These are phyloP conservation scores for Heritiera fomes DNA, from an alignment of 345 rosid genomes.

Conservation along the genomic window DNA sequence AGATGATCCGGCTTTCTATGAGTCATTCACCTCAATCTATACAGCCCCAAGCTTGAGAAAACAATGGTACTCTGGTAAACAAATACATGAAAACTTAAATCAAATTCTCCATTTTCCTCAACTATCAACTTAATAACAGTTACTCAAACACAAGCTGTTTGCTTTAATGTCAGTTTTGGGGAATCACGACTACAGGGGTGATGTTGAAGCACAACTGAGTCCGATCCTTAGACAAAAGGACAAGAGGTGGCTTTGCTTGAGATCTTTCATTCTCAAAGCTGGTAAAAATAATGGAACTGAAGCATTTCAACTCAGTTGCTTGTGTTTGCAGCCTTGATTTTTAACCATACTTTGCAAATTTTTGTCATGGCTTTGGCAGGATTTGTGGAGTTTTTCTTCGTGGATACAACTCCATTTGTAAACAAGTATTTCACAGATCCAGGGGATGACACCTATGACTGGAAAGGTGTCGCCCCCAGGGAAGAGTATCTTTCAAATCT, in stretches of 20 bases:
- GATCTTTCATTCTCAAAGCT: conserved; percentile 48
- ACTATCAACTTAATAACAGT: background rate
- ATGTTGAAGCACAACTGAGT: conserved; percentile 54
- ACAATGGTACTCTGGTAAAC: conserved; percentile 50
- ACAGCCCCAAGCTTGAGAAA: conserved; percentile 46
- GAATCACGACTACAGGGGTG: conserved; percentile 66
- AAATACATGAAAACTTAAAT: too few relatives aligned
- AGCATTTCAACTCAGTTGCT: background rate
- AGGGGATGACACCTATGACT: conserved; percentile 51
- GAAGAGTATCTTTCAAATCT: conserved; percentile 45
- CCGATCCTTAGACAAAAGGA: conserved; percentile 42
- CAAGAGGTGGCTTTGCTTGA: conserved; percentile 53
- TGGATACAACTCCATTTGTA: conserved; percentile 71
- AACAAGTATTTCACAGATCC: conserved; percentile 54
- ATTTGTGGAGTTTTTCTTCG: conserved; percentile 55
- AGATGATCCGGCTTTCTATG: conserved; percentile 40
- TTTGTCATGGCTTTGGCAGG: conserved; percentile 28
- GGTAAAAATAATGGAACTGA: conserved; percentile 26
- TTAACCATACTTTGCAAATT: background rate
- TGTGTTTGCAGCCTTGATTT: background rate
- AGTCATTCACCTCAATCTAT: conserved; percentile 46
- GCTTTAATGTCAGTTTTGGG: conserved; percentile 43
- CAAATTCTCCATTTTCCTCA: background rate
- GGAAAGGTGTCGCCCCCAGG: conserved; percentile 60
- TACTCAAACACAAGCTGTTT: background rate